Conservation (phyloP, 192 early-diverging fungal species). For the Gonapodya prolifera region DNA sequence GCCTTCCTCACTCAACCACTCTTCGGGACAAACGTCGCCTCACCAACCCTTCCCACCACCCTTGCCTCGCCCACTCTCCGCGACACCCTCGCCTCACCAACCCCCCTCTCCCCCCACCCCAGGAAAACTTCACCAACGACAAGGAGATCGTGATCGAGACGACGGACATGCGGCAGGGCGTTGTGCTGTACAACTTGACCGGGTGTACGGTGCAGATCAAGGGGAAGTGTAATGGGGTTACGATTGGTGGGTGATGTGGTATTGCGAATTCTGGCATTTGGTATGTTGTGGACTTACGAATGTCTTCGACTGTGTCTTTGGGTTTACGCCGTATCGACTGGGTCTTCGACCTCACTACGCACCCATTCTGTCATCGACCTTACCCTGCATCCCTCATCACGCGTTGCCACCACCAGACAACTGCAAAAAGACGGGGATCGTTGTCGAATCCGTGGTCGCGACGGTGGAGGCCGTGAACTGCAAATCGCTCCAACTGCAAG, state of each 20-base stretch:
- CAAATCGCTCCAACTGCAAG: conserved; percentile 75
- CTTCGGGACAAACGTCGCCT: not conserved
- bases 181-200: conserved; percentile 90
- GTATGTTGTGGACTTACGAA: not conserved
- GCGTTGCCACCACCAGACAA: conserved; percentile 35
- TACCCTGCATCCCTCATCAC: not conserved
- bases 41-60: not conserved
- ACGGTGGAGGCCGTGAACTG: conserved; percentile 84
- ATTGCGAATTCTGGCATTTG: not conserved
- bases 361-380: not conserved
- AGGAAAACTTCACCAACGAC: conserved; percentile 73
- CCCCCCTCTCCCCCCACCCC: not conserved
- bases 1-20: not conserved
- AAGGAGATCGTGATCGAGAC: conserved; percentile 64
- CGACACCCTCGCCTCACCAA: too few species aligned
- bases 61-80: not conserved
- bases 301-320: not conserved
- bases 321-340: not conserved
- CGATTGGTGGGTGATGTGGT: conserved; percentile 41
- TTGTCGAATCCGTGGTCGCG: conserved; percentile 71
- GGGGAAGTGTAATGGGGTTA: conserved; percentile 85
- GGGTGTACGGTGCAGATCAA: conserved; percentile 81
- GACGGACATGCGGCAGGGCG: conserved; percentile 70
- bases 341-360: not conserved
- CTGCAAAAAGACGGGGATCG: conserved; percentile 79